Evolutionary conservation across 352 stramenopile species (phyloP), one percentile per base, ranked within the genome.

Genomic region (Pythium brassicae): DNA sequence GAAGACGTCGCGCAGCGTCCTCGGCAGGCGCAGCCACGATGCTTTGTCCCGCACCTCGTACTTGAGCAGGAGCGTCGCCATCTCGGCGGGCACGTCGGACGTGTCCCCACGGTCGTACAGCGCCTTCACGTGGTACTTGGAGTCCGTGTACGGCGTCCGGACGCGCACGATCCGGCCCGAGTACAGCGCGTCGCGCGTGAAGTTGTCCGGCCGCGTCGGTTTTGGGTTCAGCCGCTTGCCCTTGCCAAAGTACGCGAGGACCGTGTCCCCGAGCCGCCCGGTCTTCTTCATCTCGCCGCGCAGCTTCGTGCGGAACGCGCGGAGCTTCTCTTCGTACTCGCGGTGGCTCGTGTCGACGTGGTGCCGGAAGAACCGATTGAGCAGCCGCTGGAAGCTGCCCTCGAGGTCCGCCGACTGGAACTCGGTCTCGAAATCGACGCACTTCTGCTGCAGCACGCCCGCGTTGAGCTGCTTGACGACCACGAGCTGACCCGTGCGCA

Each of bases 201-300:
- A 90, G 32, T 65, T 72, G 7, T 65, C 58, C 12, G 62, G 58
- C 20, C 82, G 67, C 11, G 66, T 74, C 12, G 80, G 72, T 12
- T 71, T 68, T 1, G 75, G 72, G 49, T 83, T 85, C 49, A 83
- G 56, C 0, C 57, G 53, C 26, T 72, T 69, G 5, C 73, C 74
- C 50, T 75, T 79, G 0, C 72, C 74, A 45, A 74, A 90, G 65
- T 90, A 88, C 4, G 77, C 76, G 57, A 84, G 78, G n/a, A 88
- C 70, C 0, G 70, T 53, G 3, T 85, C 73, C 19, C 61, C 66
- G 11, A 76, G n/a, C 1, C 12, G 20, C 0, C 71, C 66, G 32
- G 66, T n/a, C 44, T 87, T 87, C 48, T 90, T 90, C 43, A 88
- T 50, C 59, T 90, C 80, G 44, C 55, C 69, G 1, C 80, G 71